phyloP scores from a whole-genome alignment of 768 basidiomycete species.

The Porpolomopsis calyptriformis region DNA sequence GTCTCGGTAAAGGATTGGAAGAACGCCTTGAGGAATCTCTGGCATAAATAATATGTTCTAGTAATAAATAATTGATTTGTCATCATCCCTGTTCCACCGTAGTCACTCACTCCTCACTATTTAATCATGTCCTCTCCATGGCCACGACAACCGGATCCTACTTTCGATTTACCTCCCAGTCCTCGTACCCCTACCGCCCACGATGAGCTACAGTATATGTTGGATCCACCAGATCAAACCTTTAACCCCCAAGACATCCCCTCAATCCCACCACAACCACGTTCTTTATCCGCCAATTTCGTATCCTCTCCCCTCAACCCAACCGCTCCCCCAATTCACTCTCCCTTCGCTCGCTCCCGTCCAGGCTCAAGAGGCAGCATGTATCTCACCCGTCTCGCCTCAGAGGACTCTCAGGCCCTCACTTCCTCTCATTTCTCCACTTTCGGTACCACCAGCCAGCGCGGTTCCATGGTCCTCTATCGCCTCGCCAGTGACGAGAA shows the following conservation, averaged over 20 bases:
- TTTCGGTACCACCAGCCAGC: slow-evolving; percentile 7
- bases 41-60: too few relatives aligned
- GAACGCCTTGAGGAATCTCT: slow-evolving; percentile 64
- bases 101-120: too few relatives aligned
- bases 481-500: slow-evolving; percentile 36
- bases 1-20: slow-evolving; percentile 71
- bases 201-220: slow-evolving; percentile 14
- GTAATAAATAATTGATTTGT: too few relatives aligned
- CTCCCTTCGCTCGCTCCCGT: slow-evolving; percentile 23
- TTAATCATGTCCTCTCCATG: slow-evolving; percentile 3
- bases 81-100: too few relatives aligned
- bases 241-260: slow-evolving; percentile 6
- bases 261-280: slow-evolving; percentile 2
- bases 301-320: slow-evolving; percentile 48
- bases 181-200: slow-evolving; percentile 11
- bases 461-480: slow-evolving; percentile 59
- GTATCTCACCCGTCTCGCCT: slow-evolving; percentile 32
- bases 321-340: slow-evolving; percentile 16
- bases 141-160: background rate
- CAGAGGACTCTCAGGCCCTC: slow-evolving; percentile 24
- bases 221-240: slow-evolving; percentile 12
- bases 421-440: slow-evolving; percentile 2
- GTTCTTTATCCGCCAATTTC: slow-evolving; percentile 25
- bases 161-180: background rate
- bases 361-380: slow-evolving; percentile 31